Evolutionary conservation across 163 green algal species (phyloP).

Genomic region (Trebouxia gelatinosa): DNA sequence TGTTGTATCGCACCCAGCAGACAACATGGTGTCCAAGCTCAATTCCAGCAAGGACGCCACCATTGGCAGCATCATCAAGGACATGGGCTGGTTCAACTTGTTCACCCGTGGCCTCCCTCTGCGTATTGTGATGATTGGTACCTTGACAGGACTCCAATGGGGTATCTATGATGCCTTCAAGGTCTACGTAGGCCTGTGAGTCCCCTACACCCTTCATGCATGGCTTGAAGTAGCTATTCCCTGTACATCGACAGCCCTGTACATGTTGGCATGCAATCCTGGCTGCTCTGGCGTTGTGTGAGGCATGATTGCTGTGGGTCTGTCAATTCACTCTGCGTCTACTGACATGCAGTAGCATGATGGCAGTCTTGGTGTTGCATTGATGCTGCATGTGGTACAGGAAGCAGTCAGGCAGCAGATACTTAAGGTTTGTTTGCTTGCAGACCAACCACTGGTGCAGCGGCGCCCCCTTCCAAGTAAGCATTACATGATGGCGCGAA

Average conservation of each 20-base stretch:
- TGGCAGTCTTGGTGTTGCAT: neutral
- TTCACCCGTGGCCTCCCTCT: conserved; percentile 86
- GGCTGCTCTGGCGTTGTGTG: no score
- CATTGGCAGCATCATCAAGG: conserved; percentile 39
- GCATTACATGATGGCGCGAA: no score
- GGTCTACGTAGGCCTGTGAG: conserved; percentile 53
- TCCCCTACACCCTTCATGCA: neutral
- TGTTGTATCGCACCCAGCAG: conserved; percentile 92
- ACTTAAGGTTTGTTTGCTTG: neutral
- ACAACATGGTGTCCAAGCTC: conserved; percentile 93
- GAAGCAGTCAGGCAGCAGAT: neutral
- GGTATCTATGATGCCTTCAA: conserved; percentile 94
- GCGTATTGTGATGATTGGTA: conserved; percentile 95
- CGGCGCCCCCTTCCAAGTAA: conserved; percentile 30
- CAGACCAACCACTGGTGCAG: conserved; percentile 40
- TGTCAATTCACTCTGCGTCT: no score
- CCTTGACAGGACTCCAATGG: conserved; percentile 74
- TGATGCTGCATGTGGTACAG: neutral
- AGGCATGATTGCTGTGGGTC: no score
- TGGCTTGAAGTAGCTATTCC: neutral
- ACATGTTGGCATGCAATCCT: no score
- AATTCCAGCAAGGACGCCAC: conserved; percentile 83
- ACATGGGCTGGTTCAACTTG: conserved; percentile 55
- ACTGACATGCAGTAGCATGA: no score
- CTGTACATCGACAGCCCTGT: neutral